Conservation (phyloP, 345 rosid species). For the Sisymbrium altissimum region DNA sequence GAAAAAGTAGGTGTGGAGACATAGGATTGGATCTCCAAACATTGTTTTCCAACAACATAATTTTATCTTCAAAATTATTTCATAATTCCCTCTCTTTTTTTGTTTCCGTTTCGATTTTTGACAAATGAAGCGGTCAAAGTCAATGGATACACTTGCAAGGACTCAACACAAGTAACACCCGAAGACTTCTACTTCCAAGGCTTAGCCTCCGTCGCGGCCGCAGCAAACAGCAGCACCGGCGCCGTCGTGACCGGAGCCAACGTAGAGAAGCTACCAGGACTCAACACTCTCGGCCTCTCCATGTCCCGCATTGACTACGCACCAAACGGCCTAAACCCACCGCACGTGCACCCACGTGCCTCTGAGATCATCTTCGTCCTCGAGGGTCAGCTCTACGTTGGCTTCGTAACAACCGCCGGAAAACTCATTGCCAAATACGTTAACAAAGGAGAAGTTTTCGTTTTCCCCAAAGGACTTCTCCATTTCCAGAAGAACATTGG, state of each 20-base stretch:
- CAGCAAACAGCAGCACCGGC: conserved; percentile 19
- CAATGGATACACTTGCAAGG: conserved; percentile 38
- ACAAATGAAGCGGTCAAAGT: conserved; percentile 27
- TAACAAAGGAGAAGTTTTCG: conserved; percentile 53
- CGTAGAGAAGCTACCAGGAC: conserved; percentile 38
- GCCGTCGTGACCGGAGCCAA: conserved; percentile 31
- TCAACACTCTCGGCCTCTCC: conserved; percentile 38
- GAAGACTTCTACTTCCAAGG: conserved; percentile 35
- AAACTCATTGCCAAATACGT: conserved; percentile 41
- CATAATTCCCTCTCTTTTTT: not conserved
- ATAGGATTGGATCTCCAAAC: conserved; percentile 1
- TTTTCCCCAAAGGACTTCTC: conserved; percentile 54
- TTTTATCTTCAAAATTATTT: not conserved
- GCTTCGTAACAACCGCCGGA: conserved; percentile 54
- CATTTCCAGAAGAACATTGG: conserved; percentile 59
- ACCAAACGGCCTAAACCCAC: conserved; percentile 55
- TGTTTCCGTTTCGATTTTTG: not conserved
- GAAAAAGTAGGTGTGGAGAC: conserved; percentile 1
- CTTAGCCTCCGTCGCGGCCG: not conserved
- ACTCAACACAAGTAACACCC: conserved; percentile 26
- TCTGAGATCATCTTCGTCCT: conserved; percentile 53
- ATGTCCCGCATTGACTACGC: conserved; percentile 49
- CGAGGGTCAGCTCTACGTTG: conserved; percentile 51
- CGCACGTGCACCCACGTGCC: conserved; percentile 44
- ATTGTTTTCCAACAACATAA: not conserved